phyloP scores from a whole-genome alignment of 1,284 basidiomycete species.

The Earliella scabrosa region DNA sequence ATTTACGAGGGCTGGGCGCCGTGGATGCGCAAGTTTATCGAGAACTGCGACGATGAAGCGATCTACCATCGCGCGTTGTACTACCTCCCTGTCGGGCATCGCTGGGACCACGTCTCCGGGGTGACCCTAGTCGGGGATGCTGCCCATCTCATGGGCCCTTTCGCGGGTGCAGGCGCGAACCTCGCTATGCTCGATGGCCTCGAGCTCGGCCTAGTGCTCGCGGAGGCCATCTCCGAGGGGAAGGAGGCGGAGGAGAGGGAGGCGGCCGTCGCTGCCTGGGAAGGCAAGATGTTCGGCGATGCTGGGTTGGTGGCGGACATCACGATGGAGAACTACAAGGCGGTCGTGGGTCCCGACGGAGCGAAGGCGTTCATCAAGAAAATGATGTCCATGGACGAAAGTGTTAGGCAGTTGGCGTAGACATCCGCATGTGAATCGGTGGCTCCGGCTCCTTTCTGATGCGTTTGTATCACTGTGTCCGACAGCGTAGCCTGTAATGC shows the following conservation, averaged over 20 bases:
- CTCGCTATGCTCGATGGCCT: slow-evolving; percentile 35
- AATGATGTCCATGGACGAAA: too few species aligned
- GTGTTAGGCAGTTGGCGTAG: too few species aligned
- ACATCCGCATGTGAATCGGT: too few species aligned
- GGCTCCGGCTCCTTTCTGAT: too few species aligned
- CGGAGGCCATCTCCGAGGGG: background rate
- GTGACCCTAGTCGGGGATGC: slow-evolving; percentile 46
- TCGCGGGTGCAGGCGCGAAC: slow-evolving; percentile 50
- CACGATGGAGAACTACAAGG: background rate
- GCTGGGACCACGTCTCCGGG: slow-evolving; percentile 12
- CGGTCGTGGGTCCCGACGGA: background rate
- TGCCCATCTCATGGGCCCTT: slow-evolving; percentile 52
- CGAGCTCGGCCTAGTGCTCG: slow-evolving; percentile 12
- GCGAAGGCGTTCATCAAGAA: background rate
- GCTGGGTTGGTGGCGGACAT: background rate
- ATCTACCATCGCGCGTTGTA: slow-evolving; percentile 17
- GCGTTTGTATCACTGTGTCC: too few species aligned
- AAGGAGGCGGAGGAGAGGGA: background rate
- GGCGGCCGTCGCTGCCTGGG: background rate
- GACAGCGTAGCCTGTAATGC: too few species aligned
- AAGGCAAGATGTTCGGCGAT: background rate
- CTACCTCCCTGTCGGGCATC: slow-evolving; percentile 13
- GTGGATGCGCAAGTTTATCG: slow-evolving; percentile 13
- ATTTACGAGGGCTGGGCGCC: slow-evolving; percentile 14
- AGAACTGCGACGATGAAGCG: slow-evolving; percentile 10